Evolutionary conservation across 352 stramenopile species (phyloP).

Genomic region (Blastocystis sp.): DNA sequence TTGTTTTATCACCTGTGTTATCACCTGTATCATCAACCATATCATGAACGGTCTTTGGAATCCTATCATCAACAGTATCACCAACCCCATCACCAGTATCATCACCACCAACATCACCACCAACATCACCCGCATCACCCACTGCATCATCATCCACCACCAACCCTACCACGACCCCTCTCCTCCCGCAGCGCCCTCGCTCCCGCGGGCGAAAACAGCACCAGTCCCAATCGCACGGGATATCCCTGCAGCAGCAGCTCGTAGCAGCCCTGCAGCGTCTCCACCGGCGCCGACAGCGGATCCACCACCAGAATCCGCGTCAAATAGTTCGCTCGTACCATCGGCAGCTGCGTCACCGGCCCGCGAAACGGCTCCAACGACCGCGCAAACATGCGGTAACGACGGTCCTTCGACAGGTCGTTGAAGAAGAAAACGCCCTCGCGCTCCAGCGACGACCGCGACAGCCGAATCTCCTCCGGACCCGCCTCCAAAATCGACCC

Average conservation of each 20-base stretch:
- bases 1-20: no score
- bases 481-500: neutral
- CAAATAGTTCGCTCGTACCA: slow-evolving; percentile 65
- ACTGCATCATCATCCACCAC: neutral
- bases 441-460: neutral
- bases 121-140: no score
- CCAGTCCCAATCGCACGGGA: slow-evolving; percentile 60
- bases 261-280: slow-evolving; percentile 23
- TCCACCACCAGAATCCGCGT: slow-evolving; percentile 64
- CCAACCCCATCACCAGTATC: no score
- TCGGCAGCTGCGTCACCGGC: slow-evolving; percentile 60
- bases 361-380: slow-evolving; percentile 61
- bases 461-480: neutral
- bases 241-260: slow-evolving; percentile 54
- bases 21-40: no score
- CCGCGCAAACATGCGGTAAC: slow-evolving; percentile 61
- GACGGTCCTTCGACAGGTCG: slow-evolving; percentile 65
- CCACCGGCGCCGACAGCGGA: slow-evolving; percentile 13
- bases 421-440: slow-evolving; percentile 64
- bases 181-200: neutral
- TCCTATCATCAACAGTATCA: no score
- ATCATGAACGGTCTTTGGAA: no score
- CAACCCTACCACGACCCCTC: neutral
- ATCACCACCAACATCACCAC: no score
- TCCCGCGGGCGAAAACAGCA: slow-evolving; percentile 47